These are phyloP conservation scores for Tricladium varicosporioides DNA, from an alignment of 2,329 filamentous ascomycete species.

Conservation along the genomic window DNA sequence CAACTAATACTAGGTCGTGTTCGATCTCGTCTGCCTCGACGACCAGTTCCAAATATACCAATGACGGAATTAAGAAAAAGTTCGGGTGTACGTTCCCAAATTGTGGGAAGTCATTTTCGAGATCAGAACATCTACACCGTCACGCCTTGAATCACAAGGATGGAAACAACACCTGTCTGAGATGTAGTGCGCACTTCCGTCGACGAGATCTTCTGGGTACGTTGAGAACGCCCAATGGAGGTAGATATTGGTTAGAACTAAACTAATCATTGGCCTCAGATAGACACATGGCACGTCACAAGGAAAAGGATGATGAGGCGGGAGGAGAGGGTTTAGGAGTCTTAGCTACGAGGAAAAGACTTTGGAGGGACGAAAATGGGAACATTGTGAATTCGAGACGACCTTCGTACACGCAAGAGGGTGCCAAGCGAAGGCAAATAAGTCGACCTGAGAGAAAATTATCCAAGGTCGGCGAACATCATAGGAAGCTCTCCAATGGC, in stretches of 20 bases:
- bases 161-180: conserved; percentile 48
- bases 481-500: conserved; percentile 5
- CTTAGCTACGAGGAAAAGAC: conserved; percentile 47
- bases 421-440: conserved; percentile 25
- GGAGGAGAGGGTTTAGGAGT: conserved; percentile 45
- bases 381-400: conserved; percentile 43
- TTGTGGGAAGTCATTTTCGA: conserved; percentile 47
- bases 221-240: conserved; percentile 17
- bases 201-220: conserved; percentile 53
- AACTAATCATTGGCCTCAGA: conserved; percentile 37
- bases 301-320: conserved; percentile 49
- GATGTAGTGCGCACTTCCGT: conserved; percentile 55
- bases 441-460: conserved; percentile 18
- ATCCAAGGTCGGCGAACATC: conserved; percentile 10
- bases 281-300: conserved; percentile 47
- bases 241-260: conserved; percentile 1
- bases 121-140: conserved; percentile 50
- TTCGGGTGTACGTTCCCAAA: conserved; percentile 40
- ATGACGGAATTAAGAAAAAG: conserved; percentile 31
- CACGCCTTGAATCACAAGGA: conserved; percentile 50
- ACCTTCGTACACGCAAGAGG: conserved; percentile 33
- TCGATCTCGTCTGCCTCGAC: conserved; percentile 29
- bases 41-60: conserved; percentile 21
- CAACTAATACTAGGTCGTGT: conserved; percentile 24
- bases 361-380: conserved; percentile 48